These are phyloP conservation scores for Emergomyces pasteurianus DNA, from an alignment of 2,329 filamentous ascomycete species.

Conservation along the genomic window DNA sequence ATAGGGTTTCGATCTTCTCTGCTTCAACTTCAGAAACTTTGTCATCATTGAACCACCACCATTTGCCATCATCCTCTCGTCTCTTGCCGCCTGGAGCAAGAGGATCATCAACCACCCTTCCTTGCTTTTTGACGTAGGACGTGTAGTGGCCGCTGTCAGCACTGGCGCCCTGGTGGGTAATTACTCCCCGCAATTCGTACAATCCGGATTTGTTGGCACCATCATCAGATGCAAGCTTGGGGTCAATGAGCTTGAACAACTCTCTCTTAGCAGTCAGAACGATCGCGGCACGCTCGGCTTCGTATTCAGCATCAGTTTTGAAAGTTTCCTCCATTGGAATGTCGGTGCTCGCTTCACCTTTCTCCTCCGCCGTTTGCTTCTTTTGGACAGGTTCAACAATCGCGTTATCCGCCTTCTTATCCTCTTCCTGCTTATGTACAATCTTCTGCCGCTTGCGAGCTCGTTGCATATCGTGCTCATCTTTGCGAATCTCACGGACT, in stretches of 20 bases:
- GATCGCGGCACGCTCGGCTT: constrained; percentile 67
- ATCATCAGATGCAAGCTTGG: constrained; percentile 61
- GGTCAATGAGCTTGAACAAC: constrained; percentile 63
- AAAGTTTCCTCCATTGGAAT: constrained; percentile 62
- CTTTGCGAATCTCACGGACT: constrained; percentile 87
- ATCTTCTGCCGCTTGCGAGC: constrained; percentile 84
- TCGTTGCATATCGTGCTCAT: constrained; percentile 85
- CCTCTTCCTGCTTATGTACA: constrained; percentile 44
- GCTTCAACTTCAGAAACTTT: constrained; percentile 84
- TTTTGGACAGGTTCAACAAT: constrained; percentile 33
- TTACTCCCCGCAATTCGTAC: constrained; percentile 86
- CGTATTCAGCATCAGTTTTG: constrained; percentile 90
- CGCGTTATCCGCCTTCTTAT: constrained; percentile 28
- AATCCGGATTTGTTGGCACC: constrained; percentile 87
- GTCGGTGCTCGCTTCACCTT: constrained; percentile 50
- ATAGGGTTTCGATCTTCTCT: constrained; percentile 81
- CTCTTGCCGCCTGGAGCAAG: constrained; percentile 56
- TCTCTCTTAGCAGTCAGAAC: constrained; percentile 79
- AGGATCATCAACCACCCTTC: constrained; percentile 48
- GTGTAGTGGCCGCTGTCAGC: constrained; percentile 98
- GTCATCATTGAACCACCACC: constrained; percentile 99
- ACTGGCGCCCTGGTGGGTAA: constrained; percentile 92
- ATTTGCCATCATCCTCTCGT: constrained; percentile 77
- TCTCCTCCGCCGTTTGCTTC: constrained; percentile 38
- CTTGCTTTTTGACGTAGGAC: constrained; percentile 89